Evolutionary conservation across 139 green algal species (phyloP).

Genomic region (Haematococcus lacustris): DNA sequence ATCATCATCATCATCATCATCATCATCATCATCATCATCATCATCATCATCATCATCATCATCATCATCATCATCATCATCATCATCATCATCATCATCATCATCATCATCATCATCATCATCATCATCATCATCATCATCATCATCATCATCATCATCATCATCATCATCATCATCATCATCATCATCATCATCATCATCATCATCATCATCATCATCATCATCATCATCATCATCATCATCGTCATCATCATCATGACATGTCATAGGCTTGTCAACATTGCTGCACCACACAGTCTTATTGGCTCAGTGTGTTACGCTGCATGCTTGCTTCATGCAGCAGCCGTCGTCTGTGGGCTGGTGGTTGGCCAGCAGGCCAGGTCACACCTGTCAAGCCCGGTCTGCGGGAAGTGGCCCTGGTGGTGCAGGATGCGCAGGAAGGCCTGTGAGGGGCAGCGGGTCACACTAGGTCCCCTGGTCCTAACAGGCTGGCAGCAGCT

Average conservation of each 20-base stretch:
- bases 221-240: constrained; percentile 4
- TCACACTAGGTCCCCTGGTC: too few species aligned
- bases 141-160: constrained; percentile 4
- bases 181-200: constrained; percentile 5
- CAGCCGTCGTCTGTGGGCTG: too few species aligned
- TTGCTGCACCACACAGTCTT: too few species aligned
- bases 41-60: constrained; percentile 4
- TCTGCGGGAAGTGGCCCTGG: too few species aligned
- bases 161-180: constrained; percentile 5
- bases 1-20: constrained; percentile 4
- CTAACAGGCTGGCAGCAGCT: too few species aligned
- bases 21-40: constrained; percentile 4
- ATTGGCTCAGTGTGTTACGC: too few species aligned
- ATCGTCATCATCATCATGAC: constrained; percentile 2
- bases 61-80: constrained; percentile 4
- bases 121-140: constrained; percentile 4
- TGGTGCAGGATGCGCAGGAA: too few species aligned
- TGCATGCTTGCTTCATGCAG: too few species aligned
- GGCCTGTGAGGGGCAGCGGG: too few species aligned
- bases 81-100: constrained; percentile 4
- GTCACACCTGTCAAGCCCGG: too few species aligned
- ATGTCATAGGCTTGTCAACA: too few species aligned
- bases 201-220: constrained; percentile 4
- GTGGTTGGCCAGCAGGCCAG: too few species aligned
- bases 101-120: constrained; percentile 4